Conservation (phyloP, 345 rosid genomes). For the Gossypium mustelinum region DNA sequence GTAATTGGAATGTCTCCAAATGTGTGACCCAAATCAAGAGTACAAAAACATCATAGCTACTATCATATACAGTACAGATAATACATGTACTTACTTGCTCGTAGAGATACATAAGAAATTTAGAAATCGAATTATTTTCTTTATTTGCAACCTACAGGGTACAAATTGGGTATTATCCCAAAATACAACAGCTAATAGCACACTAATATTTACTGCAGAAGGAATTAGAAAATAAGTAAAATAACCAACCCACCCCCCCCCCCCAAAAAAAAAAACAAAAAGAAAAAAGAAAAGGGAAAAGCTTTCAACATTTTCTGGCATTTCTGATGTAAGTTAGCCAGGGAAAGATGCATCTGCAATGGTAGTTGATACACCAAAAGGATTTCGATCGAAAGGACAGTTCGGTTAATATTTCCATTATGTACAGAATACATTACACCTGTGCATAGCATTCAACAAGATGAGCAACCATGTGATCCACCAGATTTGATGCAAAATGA, state of each 20-base stretch:
- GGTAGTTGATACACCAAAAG: neutral
- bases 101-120: neutral
- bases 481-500: too few species aligned
- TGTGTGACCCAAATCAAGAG: too few species aligned
- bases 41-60: too few species aligned
- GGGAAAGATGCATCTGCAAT: slow-evolving; percentile 1
- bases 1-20: too few species aligned
- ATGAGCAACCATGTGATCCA: neutral
- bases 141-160: neutral
- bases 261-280: neutral
- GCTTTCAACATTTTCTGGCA: too few species aligned
- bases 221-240: neutral
- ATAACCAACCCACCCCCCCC: too few species aligned
- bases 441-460: slow-evolving; percentile 23
- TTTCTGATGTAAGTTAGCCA: neutral
- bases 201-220: neutral
- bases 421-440: slow-evolving; percentile 29
- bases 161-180: slow-evolving; percentile 5
- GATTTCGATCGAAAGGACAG: neutral
- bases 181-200: slow-evolving; percentile 3
- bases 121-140: neutral
- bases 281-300: too few species aligned
- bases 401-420: slow-evolving; percentile 14
- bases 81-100: neutral
- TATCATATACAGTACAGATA: too few species aligned